A percentile compares a stretch with the other conserved stretches of the same genome.
Evolutionary conservation across 306 rosid genomes (phyloP).

Genomic region (Medicago lupulina): DNA sequence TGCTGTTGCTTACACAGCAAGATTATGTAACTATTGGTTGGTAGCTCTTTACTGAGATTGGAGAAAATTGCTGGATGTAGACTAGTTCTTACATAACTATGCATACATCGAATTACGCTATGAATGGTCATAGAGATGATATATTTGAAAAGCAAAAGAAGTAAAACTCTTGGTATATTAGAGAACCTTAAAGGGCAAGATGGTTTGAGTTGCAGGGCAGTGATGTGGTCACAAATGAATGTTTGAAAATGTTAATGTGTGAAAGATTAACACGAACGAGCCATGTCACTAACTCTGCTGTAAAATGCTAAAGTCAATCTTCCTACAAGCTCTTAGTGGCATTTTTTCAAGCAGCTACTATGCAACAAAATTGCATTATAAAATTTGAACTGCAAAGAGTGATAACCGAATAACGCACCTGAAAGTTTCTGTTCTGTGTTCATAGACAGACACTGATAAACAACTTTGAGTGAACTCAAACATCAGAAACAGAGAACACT

Average conservation of each 20-base stretch:
- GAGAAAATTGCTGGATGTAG: slow-evolving; percentile 33
- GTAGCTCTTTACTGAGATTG: slow-evolving; percentile 41
- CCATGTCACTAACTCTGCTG: slow-evolving; percentile 6
- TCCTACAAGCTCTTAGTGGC: slow-evolving; percentile 30
- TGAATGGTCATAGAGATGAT: slow-evolving; percentile 44
- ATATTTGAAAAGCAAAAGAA: slow-evolving; percentile 18
- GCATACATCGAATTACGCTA: slow-evolving; percentile 46
- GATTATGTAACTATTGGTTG: slow-evolving; percentile 54
- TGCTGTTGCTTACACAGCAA: slow-evolving; percentile 56
- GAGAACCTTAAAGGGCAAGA: slow-evolving; percentile 8
- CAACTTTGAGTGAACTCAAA: slow-evolving; percentile 12
- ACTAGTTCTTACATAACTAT: slow-evolving; percentile 36
- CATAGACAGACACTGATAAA: neutral
- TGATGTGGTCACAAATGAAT: neutral
- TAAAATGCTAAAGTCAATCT: slow-evolving; percentile 7
- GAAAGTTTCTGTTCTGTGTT: neutral
- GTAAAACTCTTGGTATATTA: slow-evolving; percentile 13
- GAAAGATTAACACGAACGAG: slow-evolving; percentile 1
- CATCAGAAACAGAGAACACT: neutral
- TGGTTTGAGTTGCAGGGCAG: neutral
- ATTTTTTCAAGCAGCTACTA: slow-evolving; percentile 33
- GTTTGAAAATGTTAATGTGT: neutral
- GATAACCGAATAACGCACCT: slow-evolving; percentile 31
- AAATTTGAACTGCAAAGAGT: slow-evolving; percentile 6
- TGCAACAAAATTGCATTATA: slow-evolving; percentile 36